phyloP scores from a whole-genome alignment of 257 asterid genomes.

The Scutellaria minor region DNA sequence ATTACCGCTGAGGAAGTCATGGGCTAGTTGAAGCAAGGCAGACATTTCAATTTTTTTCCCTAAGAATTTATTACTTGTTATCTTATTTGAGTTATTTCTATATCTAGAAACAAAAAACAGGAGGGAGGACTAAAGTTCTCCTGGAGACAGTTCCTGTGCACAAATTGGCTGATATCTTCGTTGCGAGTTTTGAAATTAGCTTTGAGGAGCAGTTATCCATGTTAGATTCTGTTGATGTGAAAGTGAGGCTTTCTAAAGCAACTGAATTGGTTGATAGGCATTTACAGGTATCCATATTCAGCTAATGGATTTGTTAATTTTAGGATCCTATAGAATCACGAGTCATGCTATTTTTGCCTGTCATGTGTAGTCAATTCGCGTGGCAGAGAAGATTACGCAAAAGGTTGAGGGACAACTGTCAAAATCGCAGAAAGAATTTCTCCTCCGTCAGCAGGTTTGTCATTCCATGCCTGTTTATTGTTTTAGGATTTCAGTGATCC shows the following conservation, averaged over 20 bases:
- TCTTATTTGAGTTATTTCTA: conserved; percentile 35
- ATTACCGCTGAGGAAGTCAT: no score
- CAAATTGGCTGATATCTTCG: conserved; percentile 97
- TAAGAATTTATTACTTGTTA: conserved; percentile 10
- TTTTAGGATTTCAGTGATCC: conserved; percentile 24
- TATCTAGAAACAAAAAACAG: conserved; percentile 92
- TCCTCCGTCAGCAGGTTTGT: conserved; percentile 97
- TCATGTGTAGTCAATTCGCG: conserved; percentile 87
- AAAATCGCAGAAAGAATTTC: conserved; percentile 97
- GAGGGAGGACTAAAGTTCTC: conserved; percentile 90
- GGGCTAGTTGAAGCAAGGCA: conserved; percentile 26
- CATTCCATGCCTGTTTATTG: conserved; percentile 19
- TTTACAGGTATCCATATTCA: conserved; percentile 69
- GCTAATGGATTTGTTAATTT: conserved; percentile 36
- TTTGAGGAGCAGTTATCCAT: conserved; percentile 95
- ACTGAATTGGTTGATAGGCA: conserved; percentile 96
- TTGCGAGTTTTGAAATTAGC: conserved; percentile 97
- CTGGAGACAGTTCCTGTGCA: conserved; percentile 98
- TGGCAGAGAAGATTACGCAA: conserved; percentile 96
- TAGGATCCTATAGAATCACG: conserved; percentile 29
- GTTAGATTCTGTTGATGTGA: conserved; percentile 97
- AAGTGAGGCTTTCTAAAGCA: conserved; percentile 92
- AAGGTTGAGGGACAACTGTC: conserved; percentile 99
- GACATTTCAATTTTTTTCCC: conserved; percentile 7
- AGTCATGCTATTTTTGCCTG: conserved; percentile 34